Evolutionary conservation across 2,329 filamentous ascomycete genomes (phyloP).

Genomic region (Colletotrichum gloeosporioides): DNA sequence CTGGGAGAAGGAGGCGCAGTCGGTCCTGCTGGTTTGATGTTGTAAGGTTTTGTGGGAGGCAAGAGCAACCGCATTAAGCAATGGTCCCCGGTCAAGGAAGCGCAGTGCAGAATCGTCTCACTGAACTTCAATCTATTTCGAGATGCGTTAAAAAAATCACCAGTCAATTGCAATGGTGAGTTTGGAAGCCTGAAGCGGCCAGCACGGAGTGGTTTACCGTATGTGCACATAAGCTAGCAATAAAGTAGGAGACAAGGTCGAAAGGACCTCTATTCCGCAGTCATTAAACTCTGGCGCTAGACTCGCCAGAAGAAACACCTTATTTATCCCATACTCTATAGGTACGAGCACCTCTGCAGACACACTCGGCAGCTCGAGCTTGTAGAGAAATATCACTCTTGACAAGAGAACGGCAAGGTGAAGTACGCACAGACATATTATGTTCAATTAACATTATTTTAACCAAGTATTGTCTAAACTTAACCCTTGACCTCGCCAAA

Average conservation of each 20-base stretch:
- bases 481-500: neutral
- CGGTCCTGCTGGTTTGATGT: neutral
- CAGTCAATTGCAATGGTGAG: neutral
- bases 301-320: neutral
- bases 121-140: neutral
- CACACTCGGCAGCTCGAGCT: neutral
- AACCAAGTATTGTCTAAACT: neutral
- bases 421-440: neutral
- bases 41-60: neutral
- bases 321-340: neutral
- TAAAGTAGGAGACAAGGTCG: neutral
- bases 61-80: neutral
- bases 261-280: neutral
- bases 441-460: neutral
- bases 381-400: neutral
- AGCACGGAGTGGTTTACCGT: neutral
- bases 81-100: neutral
- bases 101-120: neutral
- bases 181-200: neutral
- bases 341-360: neutral
- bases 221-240: neutral
- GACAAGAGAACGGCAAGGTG: neutral
- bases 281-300: neutral
- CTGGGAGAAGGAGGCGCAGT: neutral
- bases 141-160: neutral